Conservation (phyloP, 2,329 filamentous ascomycete species). For the Penicillium sp. region DNA sequence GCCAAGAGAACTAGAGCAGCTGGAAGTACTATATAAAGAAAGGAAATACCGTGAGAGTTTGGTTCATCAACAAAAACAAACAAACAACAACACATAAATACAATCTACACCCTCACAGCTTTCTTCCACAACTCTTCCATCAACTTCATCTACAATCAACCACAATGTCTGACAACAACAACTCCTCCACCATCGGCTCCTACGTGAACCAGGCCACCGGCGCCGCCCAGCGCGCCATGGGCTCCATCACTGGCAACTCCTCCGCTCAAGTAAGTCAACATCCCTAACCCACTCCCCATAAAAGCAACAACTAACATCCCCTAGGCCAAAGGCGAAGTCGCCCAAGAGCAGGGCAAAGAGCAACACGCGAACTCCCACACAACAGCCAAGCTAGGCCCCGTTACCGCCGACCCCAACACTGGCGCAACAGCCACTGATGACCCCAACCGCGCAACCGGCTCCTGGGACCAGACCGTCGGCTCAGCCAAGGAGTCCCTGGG, state of each 20-base stretch:
- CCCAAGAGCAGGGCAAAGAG: slow-evolving; percentile 64
- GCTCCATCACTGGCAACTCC: slow-evolving; percentile 70
- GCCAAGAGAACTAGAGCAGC: slow-evolving; percentile 1
- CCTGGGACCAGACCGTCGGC: slow-evolving; percentile 88
- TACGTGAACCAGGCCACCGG: slow-evolving; percentile 73
- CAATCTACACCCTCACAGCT: not conserved
- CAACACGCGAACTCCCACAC: slow-evolving; percentile 71
- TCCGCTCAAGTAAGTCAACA: slow-evolving; percentile 58
- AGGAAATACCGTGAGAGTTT: not conserved
- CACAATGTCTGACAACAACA: slow-evolving; percentile 30
- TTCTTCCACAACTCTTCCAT: not conserved
- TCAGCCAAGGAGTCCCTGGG: slow-evolving; percentile 80
- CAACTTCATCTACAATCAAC: not conserved
- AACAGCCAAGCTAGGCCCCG: slow-evolving; percentile 70
- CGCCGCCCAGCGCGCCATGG: slow-evolving; percentile 69
- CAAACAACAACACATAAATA: not conserved
- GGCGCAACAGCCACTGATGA: slow-evolving; percentile 72
- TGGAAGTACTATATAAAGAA: not conserved
- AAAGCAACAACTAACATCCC: slow-evolving; percentile 39
- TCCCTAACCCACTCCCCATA: not conserved
- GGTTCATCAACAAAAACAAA: not conserved
- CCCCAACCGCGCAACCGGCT: slow-evolving; percentile 68
- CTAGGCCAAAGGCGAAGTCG: slow-evolving; percentile 64
- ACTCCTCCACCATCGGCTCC: slow-evolving; percentile 75
- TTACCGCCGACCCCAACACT: slow-evolving; percentile 63